Evolutionary conservation across 1,139 yeast species (phyloP).

Genomic region (Candida sanyaensis): DNA sequence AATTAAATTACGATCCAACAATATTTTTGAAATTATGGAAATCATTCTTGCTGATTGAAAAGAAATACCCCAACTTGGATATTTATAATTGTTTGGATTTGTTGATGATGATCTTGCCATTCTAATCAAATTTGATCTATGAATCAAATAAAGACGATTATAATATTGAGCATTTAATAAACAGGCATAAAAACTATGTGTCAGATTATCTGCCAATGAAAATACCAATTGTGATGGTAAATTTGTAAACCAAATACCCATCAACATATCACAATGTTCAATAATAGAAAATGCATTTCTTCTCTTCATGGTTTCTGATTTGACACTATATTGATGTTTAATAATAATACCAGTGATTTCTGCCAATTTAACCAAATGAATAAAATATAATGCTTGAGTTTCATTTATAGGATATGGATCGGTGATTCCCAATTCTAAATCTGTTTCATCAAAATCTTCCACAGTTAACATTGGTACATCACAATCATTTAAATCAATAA

Average conservation of each 20-base stretch:
- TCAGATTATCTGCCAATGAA: slow-evolving; percentile 53
- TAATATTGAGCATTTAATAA: slow-evolving; percentile 72
- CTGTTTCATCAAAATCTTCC: slow-evolving; percentile 65
- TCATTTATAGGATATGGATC: slow-evolving; percentile 50
- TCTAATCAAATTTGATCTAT: slow-evolving; percentile 66
- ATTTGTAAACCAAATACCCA: slow-evolving; percentile 78
- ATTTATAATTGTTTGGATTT: slow-evolving; percentile 52
- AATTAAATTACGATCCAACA: slow-evolving; percentile 54
- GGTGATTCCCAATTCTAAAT: slow-evolving; percentile 33
- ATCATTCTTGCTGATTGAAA: slow-evolving; percentile 87
- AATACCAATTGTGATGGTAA: slow-evolving; percentile 68
- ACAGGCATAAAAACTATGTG: slow-evolving; percentile 61
- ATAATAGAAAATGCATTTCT: slow-evolving; percentile 56
- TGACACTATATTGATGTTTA: slow-evolving; percentile 71
- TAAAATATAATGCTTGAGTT: slow-evolving; percentile 56
- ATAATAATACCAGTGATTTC: slow-evolving; percentile 75
- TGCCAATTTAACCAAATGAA: slow-evolving; percentile 66
- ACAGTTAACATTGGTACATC: slow-evolving; percentile 73
- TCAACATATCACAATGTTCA: slow-evolving; percentile 74
- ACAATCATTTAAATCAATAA: slow-evolving; percentile 72
- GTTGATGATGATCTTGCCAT: slow-evolving; percentile 47
- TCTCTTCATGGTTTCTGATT: slow-evolving; percentile 56
- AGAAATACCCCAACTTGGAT: slow-evolving; percentile 83
- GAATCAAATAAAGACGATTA: slow-evolving; percentile 69
- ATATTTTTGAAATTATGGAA: slow-evolving; percentile 61